Conservation (phyloP, 495 filamentous ascomycete genomes). For the Ramalina intermedia region DNA sequence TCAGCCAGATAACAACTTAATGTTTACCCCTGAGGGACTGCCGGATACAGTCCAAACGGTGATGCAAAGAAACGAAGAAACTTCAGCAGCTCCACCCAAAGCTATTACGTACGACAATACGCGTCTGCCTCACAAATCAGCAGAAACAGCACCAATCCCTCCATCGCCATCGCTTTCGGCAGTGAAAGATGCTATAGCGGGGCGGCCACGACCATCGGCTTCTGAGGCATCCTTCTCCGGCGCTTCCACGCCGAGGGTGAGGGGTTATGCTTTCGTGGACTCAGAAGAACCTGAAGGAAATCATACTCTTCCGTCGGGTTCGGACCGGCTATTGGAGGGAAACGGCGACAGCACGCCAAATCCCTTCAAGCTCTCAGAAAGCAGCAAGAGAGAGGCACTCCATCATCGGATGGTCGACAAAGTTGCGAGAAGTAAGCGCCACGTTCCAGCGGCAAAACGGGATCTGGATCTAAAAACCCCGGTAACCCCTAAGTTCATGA, state of each 20-base stretch:
- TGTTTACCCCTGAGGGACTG: conserved; percentile 62
- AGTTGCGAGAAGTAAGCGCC: conserved; percentile 56
- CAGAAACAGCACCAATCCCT: conserved; percentile 31
- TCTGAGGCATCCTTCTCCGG: conserved; percentile 50
- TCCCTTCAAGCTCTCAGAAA: conserved; percentile 68
- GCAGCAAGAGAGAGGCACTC: conserved; percentile 64
- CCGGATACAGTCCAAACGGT: conserved; percentile 54
- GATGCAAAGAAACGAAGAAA: conserved; percentile 48
- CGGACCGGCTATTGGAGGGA: conserved; percentile 29
- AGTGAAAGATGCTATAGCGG: conserved; percentile 74
- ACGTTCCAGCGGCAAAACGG: conserved; percentile 30
- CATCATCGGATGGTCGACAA: conserved; percentile 87
- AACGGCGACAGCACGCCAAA: conserved; percentile 50
- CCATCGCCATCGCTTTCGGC: conserved; percentile 73
- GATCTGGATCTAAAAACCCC: conserved; percentile 33
- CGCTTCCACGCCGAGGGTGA: conserved; percentile 76
- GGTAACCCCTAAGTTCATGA: conserved; percentile 56
- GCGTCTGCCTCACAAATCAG: conserved; percentile 33
- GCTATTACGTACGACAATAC: conserved; percentile 76
- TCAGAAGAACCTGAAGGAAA: conserved; percentile 45
- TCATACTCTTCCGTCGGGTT: conserved; percentile 9
- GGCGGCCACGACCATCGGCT: conserved; percentile 47
- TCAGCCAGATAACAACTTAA: conserved; percentile 65
- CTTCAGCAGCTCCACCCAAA: conserved; percentile 64
- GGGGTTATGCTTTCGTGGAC: conserved; percentile 89